Evolutionary conservation across 2,329 filamentous ascomycete genomes (phyloP), one percentile per base, ranked within the genome.

Genomic region (Didymella pomorum): DNA sequence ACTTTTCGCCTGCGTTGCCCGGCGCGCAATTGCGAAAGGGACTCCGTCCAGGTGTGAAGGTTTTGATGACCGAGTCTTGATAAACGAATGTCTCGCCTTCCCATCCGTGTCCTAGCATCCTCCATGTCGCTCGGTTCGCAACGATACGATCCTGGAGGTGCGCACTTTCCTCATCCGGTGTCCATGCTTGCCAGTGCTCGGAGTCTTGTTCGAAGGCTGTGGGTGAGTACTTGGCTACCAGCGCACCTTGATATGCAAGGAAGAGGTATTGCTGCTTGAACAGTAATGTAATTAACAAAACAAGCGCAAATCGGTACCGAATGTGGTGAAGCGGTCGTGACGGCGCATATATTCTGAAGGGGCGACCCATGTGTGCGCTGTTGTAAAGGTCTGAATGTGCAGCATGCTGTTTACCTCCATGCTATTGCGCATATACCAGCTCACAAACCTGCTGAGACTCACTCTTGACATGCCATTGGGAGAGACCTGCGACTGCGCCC

Each of bases 11-110:
- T 10, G 37, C n/a, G 12, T 31, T n/a, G 3, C 60, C 50, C 4
- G 61, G 56, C 9, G 59, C 61, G 48, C 70, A 72, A 26, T 73
- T 73, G 2, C 70, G 64, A 31, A 70, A 67, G 4, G 70, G 68
- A 54, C 68, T 69, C 12, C 55, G 54, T 10, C 58, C 68, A 26
- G 68, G 61, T 11, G 58, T 64, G 28, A 69, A 71, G 2, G 68
- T 72, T 44, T 71, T 71, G 57, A 72, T 72, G 1, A 70, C 69
- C 2, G 56, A 65, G 35, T 63, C 55, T 29, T 65, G 56, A 8
- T 65, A 70, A 14, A 46, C 51, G 43, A 60, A 71, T 9, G 66
- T 69, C 14, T 61, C 67, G 18, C 70, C 70, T 51, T 73, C 69
- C 58, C 61, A 67, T 10, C 69, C 70, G 7, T 60, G n/a, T 4